Conservation (phyloP, 1,284 basidiomycete genomes). For the Leccinum fuscescens region DNA sequence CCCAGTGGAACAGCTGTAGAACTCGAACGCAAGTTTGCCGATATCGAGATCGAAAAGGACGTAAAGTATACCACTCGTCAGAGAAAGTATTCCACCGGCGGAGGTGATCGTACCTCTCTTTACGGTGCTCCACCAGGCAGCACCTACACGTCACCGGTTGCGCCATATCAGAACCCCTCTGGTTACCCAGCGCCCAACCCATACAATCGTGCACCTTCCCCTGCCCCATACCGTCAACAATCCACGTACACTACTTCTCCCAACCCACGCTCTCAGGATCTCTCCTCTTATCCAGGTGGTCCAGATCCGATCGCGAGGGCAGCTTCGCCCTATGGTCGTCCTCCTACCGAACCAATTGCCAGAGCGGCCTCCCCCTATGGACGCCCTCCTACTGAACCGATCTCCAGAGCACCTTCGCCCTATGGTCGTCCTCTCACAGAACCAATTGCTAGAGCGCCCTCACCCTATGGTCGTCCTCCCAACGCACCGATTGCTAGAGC, state of each 20-base stretch:
- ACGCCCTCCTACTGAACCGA: slow-evolving; percentile 15
- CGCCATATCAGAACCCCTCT: slow-evolving; percentile 17
- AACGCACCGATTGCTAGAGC: slow-evolving; percentile 13
- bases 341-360: slow-evolving; percentile 24
- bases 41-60: slow-evolving; percentile 33
- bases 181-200: slow-evolving; percentile 25
- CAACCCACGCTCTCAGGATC: slow-evolving; percentile 33
- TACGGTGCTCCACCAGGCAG: slow-evolving; percentile 18
- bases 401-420: slow-evolving; percentile 18
- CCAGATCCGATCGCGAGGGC: slow-evolving; percentile 33
- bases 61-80: slow-evolving; percentile 23
- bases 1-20: slow-evolving; percentile 22
- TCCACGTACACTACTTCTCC: slow-evolving; percentile 27
- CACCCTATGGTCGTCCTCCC: slow-evolving; percentile 25
- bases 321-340: slow-evolving; percentile 28
- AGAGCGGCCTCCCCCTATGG: slow-evolving; percentile 29
- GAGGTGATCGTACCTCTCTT: slow-evolving; percentile 23
- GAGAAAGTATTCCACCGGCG: slow-evolving; percentile 31
- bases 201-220: slow-evolving; percentile 25
- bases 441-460: slow-evolving; percentile 28
- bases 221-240: slow-evolving; percentile 35
- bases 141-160: slow-evolving; percentile 22
- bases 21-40: slow-evolving; percentile 32
- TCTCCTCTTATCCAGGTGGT: slow-evolving; percentile 33
- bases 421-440: slow-evolving; percentile 19